phyloP scores from a whole-genome alignment of 73 alveolate genomes.

The Paramecium pentaurelia region DNA sequence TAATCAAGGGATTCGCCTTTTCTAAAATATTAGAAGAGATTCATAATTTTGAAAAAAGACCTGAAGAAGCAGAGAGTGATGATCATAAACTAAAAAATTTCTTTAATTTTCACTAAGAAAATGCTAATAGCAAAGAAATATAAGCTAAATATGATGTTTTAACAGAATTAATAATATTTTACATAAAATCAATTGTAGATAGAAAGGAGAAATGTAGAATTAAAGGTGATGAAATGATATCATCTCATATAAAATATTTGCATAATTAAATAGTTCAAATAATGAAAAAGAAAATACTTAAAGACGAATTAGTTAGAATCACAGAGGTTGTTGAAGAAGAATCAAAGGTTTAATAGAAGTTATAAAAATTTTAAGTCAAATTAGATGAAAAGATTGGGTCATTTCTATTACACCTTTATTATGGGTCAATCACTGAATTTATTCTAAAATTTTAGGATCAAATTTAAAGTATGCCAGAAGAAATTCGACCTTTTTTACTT shows the following conservation, averaged over 20 bases:
- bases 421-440: slow-evolving; percentile 17
- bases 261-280: neutral
- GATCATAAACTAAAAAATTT: neutral
- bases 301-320: neutral
- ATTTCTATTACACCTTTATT: neutral
- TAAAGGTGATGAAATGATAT: slow-evolving; percentile 9
- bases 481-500: neutral
- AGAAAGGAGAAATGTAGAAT: neutral
- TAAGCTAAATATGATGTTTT: neutral
- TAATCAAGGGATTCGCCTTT: neutral
- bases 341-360: neutral
- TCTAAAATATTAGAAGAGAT: neutral
- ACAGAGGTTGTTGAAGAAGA: neutral
- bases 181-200: neutral
- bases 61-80: neutral
- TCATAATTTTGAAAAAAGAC: neutral
- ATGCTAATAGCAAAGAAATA: neutral
- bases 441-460: neutral
- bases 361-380: neutral
- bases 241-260: neutral
- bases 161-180: neutral
- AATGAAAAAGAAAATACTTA: neutral
- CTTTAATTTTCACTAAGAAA: slow-evolving; percentile 23
- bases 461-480: neutral
- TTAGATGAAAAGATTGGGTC: slow-evolving; percentile 11